Base-by-base conservation (phyloP, 805 yeast genomes). In the Kodamaea neixiangensis region DNA sequence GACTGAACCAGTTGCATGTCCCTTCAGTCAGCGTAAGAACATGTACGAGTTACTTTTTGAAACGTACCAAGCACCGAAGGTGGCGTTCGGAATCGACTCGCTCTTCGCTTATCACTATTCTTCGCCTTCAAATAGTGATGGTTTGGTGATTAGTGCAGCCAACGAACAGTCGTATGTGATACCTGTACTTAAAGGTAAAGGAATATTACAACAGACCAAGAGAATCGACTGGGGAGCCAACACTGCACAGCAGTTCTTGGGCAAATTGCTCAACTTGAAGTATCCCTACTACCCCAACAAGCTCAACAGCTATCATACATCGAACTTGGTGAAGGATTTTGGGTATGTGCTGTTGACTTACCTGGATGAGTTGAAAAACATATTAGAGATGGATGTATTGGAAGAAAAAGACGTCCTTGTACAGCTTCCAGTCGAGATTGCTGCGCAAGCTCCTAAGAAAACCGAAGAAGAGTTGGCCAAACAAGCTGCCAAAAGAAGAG, bases 171-270 rank as follows among this genome's bases (percentile, higher is more conserved):
- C 96, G 0, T 85, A 85, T 62, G 68, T 94, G 0, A 82, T 93
- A 14, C 99, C 99, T 0, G 89, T 93, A 1, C 56, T 89, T 1
- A 64, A 80, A n/a, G 90, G 91, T 0, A 72, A 73, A 48, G 92
- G 96, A 0, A 56, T 84, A 2, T 65, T 89, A 49, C 71, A 79
- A 21, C 86, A 85, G 51, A 73, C 91, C 7, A 91, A 90, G 61
- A 76, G 98, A 61, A 81, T 94, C 35, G 90, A 89, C 63, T 89
- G 94, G 89, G 98, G 98, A 53, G 98, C 97, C 9, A 80, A 81
- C 54, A 87, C 81, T 41, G 79, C 92, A 1, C 80, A 78, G 25
- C 81, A 78, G 37, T 92, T 78, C 58, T 65, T 94, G 62, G 79
- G 77, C 51, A 79, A 76, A 57, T 76, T 86, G 33, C 68, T 94